Percentiles rank a stretch among this genome's conserved stretches.
These are phyloP conservation scores for Lactarius hatsudake DNA, from an alignment of 768 basidiomycete species.

Conservation along the genomic window DNA sequence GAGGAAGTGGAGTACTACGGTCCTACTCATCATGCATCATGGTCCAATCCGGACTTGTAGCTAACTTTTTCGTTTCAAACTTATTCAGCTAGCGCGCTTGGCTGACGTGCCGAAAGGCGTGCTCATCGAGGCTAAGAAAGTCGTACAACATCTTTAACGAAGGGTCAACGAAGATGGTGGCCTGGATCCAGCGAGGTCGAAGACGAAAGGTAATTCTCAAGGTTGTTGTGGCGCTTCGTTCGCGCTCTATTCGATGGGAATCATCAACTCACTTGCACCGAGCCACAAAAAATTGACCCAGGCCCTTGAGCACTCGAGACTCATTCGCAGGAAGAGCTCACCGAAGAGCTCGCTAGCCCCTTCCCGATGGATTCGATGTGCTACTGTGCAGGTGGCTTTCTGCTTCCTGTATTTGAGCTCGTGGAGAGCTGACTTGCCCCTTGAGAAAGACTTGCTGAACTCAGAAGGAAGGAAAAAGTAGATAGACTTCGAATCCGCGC, in stretches of 20 bases:
- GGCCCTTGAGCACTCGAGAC: constrained; percentile 52
- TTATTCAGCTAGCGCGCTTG: constrained; percentile 80
- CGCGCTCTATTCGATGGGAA: background rate
- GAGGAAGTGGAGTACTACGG: constrained; percentile 69
- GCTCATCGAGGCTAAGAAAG: constrained; percentile 56
- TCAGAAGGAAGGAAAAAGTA: background rate
- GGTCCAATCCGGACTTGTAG: background rate
- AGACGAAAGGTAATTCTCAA: constrained; percentile 64
- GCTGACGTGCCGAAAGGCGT: constrained; percentile 81
- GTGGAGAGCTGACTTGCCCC: background rate
- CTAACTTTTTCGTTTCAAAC: background rate
- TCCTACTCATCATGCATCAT: constrained; percentile 30
- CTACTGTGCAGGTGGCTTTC: background rate
- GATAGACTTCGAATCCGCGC: background rate
- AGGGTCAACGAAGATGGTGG: constrained; percentile 60
- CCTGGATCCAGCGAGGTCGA: constrained; percentile 48
- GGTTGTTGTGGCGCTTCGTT: constrained; percentile 33
- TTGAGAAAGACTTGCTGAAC: background rate
- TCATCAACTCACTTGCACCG: background rate
- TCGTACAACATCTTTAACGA: constrained; percentile 63
- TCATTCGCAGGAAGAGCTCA: constrained; percentile 67
- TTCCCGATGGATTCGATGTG: constrained; percentile 10
- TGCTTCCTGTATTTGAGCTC: background rate
- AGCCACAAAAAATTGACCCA: constrained; percentile 60
- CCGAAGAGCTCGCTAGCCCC: constrained; percentile 48